phyloP scores from a whole-genome alignment of 495 filamentous ascomycete species.

The Tirmania nivea region DNA sequence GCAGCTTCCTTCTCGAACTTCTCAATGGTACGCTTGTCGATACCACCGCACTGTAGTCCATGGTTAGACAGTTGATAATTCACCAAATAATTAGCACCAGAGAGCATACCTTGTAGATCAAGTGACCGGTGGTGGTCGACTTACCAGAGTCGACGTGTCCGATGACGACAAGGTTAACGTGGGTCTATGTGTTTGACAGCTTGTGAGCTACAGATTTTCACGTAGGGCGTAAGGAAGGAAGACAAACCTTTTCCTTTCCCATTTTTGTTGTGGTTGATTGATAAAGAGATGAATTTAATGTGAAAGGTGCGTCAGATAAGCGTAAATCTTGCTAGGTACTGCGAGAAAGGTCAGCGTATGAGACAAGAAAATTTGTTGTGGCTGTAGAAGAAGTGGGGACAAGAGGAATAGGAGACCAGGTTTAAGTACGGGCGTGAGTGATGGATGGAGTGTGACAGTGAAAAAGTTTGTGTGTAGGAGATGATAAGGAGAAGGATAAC shows the following conservation, averaged over 20 bases:
- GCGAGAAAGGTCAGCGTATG: neutral
- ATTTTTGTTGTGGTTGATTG: neutral
- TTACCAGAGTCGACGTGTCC: constrained; percentile 99
- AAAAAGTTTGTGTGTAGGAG: neutral
- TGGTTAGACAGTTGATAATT: constrained; percentile 2
- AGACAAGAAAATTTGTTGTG: neutral
- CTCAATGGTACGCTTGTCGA: constrained; percentile 99
- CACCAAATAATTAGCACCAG: neutral
- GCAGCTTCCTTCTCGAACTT: constrained; percentile 99
- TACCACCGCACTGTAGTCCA: constrained; percentile 58
- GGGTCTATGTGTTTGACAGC: constrained; percentile 26
- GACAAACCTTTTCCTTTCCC: neutral
- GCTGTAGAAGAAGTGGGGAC: neutral
- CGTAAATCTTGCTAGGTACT: neutral
- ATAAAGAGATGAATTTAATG: neutral
- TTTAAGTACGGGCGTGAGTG: neutral
- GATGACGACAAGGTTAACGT: constrained; percentile 97
- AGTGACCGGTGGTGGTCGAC: constrained; percentile 91
- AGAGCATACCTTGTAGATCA: constrained; percentile 70
- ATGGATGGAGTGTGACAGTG: neutral
- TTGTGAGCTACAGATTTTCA: too few species aligned
- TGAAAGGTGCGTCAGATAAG: neutral
- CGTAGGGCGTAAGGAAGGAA: neutral
- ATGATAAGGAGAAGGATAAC: neutral
- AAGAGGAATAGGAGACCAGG: neutral